Evolutionary conservation across 2,329 filamentous ascomycete genomes (phyloP), one percentile per base, ranked within the genome.

Genomic region (Fusarium pseudoanthophilum): DNA sequence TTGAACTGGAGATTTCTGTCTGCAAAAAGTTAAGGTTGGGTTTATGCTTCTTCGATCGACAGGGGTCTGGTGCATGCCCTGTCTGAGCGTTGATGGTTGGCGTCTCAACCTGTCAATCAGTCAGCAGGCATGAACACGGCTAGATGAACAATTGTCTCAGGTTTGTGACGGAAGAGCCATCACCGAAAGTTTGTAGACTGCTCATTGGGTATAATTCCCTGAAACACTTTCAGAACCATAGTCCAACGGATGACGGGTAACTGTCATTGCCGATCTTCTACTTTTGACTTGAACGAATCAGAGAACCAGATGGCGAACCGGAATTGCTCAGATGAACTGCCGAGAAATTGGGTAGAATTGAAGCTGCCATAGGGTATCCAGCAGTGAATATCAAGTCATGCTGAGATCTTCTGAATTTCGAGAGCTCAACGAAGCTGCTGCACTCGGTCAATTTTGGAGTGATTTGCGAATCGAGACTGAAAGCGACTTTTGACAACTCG

Each of bases 11-110:
- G 51, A 36, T 18, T 51, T 20, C 14, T 37, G 30, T 40, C n/a
- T n/a, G 21, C 20, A 20, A 39, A 5, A 11, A 32, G 28, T 57
- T 69, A 69, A 64, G 64, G 64, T 69, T 69, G 57, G 42, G 34
- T 26, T 69, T 69, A 69, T 69, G 66, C 66, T 69, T 69, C 39
- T 69, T 69, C 20, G 26, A 30, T 18, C 18, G 46, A 51, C 67
- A 69, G 39, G 67, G 67, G 67, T 69, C n/a, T 26, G 67, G 52
- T 28, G 46, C 67, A 37, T 43, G 30, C 21, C 40, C 26, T 32
- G 66, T 69, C 52, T n/a, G 39, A 37, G 53, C 21, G 21, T 21
- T 3, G 13, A 34, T 20, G 26, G 34, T 32, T 60, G 42, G 42
- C 37, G 67, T 69, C 51, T 64, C 67, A 65, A 26, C 21, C 21